Percentiles rank a stretch among this genome's conserved stretches.
phyloP scores from a whole-genome alignment of 805 yeast genomes.

The Gaillardinia entomophila region DNA sequence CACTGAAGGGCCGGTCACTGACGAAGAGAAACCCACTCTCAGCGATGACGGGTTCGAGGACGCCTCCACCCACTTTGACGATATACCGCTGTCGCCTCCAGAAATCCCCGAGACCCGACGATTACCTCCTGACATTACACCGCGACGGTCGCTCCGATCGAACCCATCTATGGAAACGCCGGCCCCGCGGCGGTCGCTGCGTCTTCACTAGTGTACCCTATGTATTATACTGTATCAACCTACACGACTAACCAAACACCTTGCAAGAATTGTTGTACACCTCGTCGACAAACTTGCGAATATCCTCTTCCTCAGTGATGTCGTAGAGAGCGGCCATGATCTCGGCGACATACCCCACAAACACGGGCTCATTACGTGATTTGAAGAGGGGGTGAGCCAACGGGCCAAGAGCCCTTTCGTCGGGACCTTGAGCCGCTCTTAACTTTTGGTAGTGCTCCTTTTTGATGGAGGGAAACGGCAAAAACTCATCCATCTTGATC shows the following conservation, averaged over 20 bases:
- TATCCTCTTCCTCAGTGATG: conserved; percentile 4
- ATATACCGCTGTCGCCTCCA: too few species aligned
- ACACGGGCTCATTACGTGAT: conserved; percentile 90
- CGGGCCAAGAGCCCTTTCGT: conserved; percentile 13
- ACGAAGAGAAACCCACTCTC: too few species aligned
- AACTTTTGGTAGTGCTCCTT: conserved; percentile 51
- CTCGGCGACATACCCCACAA: conserved; percentile 73
- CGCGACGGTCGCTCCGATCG: too few species aligned
- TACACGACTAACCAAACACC: conserved; percentile 5
- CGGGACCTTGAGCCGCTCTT: conserved; percentile 6
- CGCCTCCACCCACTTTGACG: too few species aligned
- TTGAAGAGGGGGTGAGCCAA: conserved; percentile 52
- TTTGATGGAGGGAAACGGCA: conserved; percentile 63
- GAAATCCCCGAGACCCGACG: too few species aligned
- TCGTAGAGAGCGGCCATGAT: conserved; percentile 12
- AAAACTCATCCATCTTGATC: conserved; percentile 38
- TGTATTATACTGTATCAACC: conserved; percentile 2
- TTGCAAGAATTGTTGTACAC: conserved; percentile 11
- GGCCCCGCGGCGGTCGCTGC: too few species aligned
- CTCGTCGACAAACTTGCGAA: conserved; percentile 7
- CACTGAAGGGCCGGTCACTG: too few species aligned
- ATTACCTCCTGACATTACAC: too few species aligned
- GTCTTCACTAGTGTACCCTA: neutral
- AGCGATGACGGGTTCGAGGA: too few species aligned
- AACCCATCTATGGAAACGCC: too few species aligned